Conservation (phyloP, 805 yeast genomes). For the Grigorovia yakushimaensis region DNA sequence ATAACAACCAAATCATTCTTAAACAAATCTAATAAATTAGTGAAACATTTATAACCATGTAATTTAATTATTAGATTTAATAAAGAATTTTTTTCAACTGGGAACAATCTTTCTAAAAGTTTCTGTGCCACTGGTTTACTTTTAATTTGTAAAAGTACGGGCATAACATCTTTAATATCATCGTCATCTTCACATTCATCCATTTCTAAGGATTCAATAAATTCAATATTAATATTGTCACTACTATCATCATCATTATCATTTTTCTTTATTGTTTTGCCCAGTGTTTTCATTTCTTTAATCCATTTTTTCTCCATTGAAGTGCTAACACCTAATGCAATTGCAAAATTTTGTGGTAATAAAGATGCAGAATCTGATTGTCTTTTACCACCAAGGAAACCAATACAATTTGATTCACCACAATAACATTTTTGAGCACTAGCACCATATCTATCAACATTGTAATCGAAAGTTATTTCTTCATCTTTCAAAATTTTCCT, state of each 20-base stretch:
- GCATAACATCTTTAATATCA: constrained; percentile 72
- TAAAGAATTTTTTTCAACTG: constrained; percentile 34
- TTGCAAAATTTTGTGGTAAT: constrained; percentile 73
- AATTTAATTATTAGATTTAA: constrained; percentile 56
- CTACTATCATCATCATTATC: constrained; percentile 12
- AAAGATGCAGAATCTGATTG: constrained; percentile 86
- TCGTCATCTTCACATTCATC: constrained; percentile 35
- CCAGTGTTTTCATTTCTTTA: constrained; percentile 43
- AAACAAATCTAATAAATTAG: constrained; percentile 42
- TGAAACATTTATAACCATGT: constrained; percentile 80
- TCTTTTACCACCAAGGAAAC: constrained; percentile 92
- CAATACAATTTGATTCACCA: constrained; percentile 85
- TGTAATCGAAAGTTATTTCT: constrained; percentile 75
- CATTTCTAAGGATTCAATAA: constrained; percentile 50
- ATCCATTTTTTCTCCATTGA: constrained; percentile 66
- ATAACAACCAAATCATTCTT: constrained; percentile 31
- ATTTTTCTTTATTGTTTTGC: constrained; percentile 37
- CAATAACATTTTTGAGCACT: constrained; percentile 90
- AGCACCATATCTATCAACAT: constrained; percentile 94
- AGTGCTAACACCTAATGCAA: constrained; percentile 70
- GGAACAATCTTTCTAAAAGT: constrained; percentile 54
- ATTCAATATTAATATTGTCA: constrained; percentile 50
- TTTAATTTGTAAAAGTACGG: constrained; percentile 68
- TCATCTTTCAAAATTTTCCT: constrained; percentile 65
- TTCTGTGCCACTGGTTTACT: constrained; percentile 55